phyloP scores from a whole-genome alignment of 2,329 filamentous ascomycete species.

The Sclerotinia minor region DNA sequence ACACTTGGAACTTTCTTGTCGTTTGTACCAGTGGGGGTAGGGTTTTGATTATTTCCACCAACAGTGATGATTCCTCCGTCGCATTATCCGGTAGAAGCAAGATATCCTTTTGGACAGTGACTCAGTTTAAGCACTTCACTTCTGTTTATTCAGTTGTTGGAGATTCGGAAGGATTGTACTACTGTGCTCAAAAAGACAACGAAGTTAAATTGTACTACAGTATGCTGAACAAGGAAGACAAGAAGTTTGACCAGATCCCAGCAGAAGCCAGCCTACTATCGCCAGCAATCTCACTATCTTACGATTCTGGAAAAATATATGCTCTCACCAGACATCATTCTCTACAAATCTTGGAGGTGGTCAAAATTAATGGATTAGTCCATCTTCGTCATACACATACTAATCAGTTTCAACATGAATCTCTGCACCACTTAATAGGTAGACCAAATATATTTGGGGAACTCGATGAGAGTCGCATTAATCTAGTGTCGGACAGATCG shows the following conservation, averaged over 20 bases:
- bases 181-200: slow-evolving; percentile 50
- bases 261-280: slow-evolving; percentile 54
- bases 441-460: background rate
- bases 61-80: slow-evolving; percentile 25
- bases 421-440: slow-evolving; percentile 35
- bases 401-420: slow-evolving; percentile 40
- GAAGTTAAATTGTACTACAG: slow-evolving; percentile 13
- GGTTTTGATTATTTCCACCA: slow-evolving; percentile 56
- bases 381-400: slow-evolving; percentile 39
- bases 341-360: slow-evolving; percentile 53
- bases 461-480: slow-evolving; percentile 25
- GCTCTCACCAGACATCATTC: slow-evolving; percentile 57
- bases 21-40: slow-evolving; percentile 57
- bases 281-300: slow-evolving; percentile 51
- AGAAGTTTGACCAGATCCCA: slow-evolving; percentile 51
- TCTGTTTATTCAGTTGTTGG: slow-evolving; percentile 58
- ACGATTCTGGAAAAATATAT: slow-evolving; percentile 49
- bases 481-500: slow-evolving; percentile 41
- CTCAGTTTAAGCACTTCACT: slow-evolving; percentile 32
- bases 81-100: slow-evolving; percentile 25
- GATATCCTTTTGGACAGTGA: slow-evolving; percentile 57
- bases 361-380: slow-evolving; percentile 30
- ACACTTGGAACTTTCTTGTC: slow-evolving; percentile 62
- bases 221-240: slow-evolving; percentile 42
- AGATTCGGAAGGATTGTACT: slow-evolving; percentile 57